A percentile compares a stretch with the other conserved stretches of the same genome.
Evolutionary conservation across 2,329 filamentous ascomycete genomes (phyloP).

Genomic region (Aspergillus sclerotialis): DNA sequence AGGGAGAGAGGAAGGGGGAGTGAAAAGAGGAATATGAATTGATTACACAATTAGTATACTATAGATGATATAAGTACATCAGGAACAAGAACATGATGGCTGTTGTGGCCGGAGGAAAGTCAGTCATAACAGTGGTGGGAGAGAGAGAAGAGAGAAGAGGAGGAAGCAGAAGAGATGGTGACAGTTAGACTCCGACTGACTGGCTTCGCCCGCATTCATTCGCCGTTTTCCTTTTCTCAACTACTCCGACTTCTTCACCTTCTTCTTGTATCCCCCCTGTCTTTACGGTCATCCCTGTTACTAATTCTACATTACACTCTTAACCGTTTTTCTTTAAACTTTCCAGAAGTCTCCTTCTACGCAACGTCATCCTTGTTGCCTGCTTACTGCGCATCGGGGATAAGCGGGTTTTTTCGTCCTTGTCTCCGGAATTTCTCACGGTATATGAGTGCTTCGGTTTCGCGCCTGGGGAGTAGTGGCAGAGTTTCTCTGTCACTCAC

Average conservation of each 20-base stretch:
- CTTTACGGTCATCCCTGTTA: not conserved
- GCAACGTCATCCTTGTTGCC: constrained; percentile 12
- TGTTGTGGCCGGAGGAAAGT: constrained; percentile 3
- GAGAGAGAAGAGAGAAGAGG: constrained; percentile 5
- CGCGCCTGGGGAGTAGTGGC: constrained; percentile 14
- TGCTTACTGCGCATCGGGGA: constrained; percentile 14
- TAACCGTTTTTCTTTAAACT: not conserved
- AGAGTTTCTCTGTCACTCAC: constrained; percentile 11
- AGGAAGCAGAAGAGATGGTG: constrained; percentile 4
- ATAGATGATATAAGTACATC: not conserved
- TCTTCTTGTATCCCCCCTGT: not conserved
- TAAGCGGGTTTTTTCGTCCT: constrained; percentile 18
- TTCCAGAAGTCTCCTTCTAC: constrained; percentile 6
- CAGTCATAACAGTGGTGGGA: constrained; percentile 2
- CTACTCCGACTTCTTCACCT: not conserved
- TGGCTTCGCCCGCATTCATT: not conserved
- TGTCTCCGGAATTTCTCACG: constrained; percentile 1
- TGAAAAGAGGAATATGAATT: not conserved
- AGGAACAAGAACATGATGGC: not conserved
- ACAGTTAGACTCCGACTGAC: not conserved
- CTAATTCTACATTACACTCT: not conserved
- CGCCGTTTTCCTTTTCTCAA: not conserved
- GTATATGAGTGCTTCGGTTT: constrained; percentile 1
- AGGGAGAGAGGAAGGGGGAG: not conserved
- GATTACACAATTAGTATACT: not conserved